Evolutionary conservation across 345 rosid species (phyloP).

Genomic region (Clausena lansium): DNA sequence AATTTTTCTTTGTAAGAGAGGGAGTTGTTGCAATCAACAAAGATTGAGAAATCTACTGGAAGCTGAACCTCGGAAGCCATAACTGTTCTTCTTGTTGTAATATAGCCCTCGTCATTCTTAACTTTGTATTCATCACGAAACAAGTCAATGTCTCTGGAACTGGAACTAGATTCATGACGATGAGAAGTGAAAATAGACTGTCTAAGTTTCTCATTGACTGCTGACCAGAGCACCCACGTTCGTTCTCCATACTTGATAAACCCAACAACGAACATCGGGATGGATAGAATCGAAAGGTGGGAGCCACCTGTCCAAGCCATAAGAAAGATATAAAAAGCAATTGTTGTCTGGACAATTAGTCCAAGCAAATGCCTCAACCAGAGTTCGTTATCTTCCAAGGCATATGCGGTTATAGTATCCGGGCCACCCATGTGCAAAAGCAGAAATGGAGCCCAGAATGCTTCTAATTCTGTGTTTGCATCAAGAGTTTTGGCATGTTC

Average conservation of each 20-base stretch:
- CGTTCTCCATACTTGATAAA: no score
- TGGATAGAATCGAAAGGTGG: neutral
- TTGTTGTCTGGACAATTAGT: neutral
- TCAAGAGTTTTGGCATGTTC: neutral
- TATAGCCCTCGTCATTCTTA: neutral
- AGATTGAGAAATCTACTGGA: neutral
- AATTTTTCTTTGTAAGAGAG: conserved; percentile 9
- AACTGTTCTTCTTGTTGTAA: neutral
- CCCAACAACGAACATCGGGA: neutral
- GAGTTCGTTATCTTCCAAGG: neutral
- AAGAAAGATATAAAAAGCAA: neutral
- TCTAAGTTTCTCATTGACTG: neutral
- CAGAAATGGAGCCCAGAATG: neutral
- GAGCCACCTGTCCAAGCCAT: neutral
- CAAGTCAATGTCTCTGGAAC: neutral
- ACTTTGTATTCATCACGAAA: neutral
- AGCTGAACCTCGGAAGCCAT: neutral
- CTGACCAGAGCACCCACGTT: neutral
- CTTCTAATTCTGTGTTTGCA: neutral
- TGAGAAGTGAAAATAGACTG: neutral
- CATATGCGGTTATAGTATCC: neutral
- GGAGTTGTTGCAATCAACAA: neutral
- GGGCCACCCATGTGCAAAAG: neutral
- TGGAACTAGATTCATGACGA: neutral
- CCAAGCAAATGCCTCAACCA: neutral